Conservation (phyloP, 257 asterid species). For the Cordia subcordata region DNA sequence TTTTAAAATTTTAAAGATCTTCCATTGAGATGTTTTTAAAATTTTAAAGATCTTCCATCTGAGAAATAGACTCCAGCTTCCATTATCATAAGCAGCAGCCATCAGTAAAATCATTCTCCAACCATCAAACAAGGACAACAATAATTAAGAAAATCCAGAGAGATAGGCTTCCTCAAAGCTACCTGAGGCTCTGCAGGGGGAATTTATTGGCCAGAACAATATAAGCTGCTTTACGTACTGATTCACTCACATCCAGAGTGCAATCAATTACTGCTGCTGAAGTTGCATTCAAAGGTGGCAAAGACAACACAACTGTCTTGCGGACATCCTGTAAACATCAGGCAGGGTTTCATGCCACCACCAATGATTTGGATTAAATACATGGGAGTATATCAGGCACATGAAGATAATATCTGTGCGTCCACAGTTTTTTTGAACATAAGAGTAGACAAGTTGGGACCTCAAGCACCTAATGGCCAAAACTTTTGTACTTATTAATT, state of each 20-base stretch:
- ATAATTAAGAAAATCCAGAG: too few relatives aligned
- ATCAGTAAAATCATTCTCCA: background rate
- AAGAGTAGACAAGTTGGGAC: too few relatives aligned
- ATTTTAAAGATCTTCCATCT: too few relatives aligned
- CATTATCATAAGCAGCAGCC: background rate
- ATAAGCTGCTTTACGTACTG: conserved; percentile 85
- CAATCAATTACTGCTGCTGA: conserved; percentile 61
- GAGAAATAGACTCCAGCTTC: background rate
- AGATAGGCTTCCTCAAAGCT: conserved; percentile 11
- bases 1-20: too few relatives aligned
- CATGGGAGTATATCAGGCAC: background rate
- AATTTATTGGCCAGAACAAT: conserved; percentile 69
- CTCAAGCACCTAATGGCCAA: too few relatives aligned
- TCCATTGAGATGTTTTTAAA: too few relatives aligned
- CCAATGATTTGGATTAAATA: background rate
- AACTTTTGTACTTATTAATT: too few relatives aligned
- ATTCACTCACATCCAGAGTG: conserved; percentile 81
- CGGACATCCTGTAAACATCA: conserved; percentile 73
- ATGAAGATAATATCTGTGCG: too few relatives aligned
- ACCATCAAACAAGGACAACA: background rate
- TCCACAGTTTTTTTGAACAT: too few relatives aligned
- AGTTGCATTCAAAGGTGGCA: conserved; percentile 80
- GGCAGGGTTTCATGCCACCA: background rate
- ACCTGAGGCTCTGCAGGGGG: conserved; percentile 94
- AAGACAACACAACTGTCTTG: conserved; percentile 64